Conservation (phyloP, 2,329 filamentous ascomycete species). For the Emydomyces testavorans region DNA sequence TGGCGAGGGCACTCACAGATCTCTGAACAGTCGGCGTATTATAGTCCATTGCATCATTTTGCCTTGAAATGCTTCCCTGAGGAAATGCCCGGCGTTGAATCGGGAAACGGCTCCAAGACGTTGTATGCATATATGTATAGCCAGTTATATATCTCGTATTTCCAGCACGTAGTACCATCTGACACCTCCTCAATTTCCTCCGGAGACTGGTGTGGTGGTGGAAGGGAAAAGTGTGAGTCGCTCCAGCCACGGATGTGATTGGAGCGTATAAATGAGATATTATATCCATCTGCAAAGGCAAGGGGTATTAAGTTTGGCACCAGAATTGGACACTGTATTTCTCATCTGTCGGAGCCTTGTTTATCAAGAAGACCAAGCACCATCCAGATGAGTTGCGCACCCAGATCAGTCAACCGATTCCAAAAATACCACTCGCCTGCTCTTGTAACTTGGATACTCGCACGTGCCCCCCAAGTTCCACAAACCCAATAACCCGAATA, state of each 20-base stretch:
- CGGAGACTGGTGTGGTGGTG: slow-evolving; percentile 14
- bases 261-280: no score
- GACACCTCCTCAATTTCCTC: slow-evolving; percentile 37
- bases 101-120: slow-evolving; percentile 42
- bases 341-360: no score
- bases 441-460: no score
- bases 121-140: slow-evolving; percentile 35
- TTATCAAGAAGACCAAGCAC: no score
- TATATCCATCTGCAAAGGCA: no score
- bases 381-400: no score
- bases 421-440: no score
- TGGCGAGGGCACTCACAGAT: slow-evolving; percentile 42
- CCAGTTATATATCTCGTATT: slow-evolving; percentile 47
- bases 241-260: background rate
- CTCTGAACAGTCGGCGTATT: slow-evolving; percentile 37
- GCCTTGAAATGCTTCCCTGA: slow-evolving; percentile 44
- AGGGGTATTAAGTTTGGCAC: no score
- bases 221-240: background rate
- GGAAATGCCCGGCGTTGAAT: slow-evolving; percentile 58
- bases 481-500: no score
- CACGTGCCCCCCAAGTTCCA: no score
- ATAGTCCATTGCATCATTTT: slow-evolving; percentile 29
- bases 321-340: no score
- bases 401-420: no score
- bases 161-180: slow-evolving; percentile 49